Percentiles rank a stretch among this genome's conserved stretches.
These are phyloP conservation scores for Gnaphalium uliginosum DNA, from an alignment of 129 eudicot species.

Conservation along the genomic window DNA sequence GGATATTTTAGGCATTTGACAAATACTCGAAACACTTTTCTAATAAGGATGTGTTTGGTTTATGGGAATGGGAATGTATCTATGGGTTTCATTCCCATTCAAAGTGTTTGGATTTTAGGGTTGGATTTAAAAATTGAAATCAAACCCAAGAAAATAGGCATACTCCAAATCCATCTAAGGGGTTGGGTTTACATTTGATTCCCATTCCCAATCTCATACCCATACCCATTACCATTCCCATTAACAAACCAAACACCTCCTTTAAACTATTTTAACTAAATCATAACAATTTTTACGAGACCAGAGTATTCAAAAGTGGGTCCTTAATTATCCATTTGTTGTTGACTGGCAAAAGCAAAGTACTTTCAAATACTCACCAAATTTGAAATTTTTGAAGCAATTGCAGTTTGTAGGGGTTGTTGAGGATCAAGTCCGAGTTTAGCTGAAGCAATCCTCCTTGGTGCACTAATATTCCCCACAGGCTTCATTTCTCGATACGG, in stretches of 20 bases:
- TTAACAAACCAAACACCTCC: too few species aligned
- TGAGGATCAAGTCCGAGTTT: slow-evolving; percentile 93
- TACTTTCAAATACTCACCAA: slow-evolving; percentile 52
- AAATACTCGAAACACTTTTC: not conserved
- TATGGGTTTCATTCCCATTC: too few species aligned
- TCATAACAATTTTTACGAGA: not conserved
- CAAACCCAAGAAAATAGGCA: too few species aligned
- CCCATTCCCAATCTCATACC: too few species aligned
- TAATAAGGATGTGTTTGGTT: not conserved
- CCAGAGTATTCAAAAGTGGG: not conserved
- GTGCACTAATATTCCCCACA: slow-evolving; percentile 44
- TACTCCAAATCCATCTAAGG: too few species aligned
- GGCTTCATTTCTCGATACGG: slow-evolving; percentile 55
- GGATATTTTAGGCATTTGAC: not conserved
- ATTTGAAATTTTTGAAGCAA: slow-evolving; percentile 77
- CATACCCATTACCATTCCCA: too few species aligned
- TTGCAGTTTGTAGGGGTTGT: slow-evolving; percentile 85
- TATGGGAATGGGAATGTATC: too few species aligned
- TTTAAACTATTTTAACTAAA: not conserved
- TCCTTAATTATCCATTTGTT: not conserved
- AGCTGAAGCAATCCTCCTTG: slow-evolving; percentile 58
- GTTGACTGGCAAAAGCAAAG: not conserved
- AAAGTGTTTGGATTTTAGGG: too few species aligned
- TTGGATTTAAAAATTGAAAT: too few species aligned
- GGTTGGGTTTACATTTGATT: too few species aligned